A percentile compares a stretch with the other conserved stretches of the same genome.
These are phyloP conservation scores for Neopestalotiopsis sp. DNA, from an alignment of 2,329 filamentous ascomycete genomes.

Conservation along the genomic window DNA sequence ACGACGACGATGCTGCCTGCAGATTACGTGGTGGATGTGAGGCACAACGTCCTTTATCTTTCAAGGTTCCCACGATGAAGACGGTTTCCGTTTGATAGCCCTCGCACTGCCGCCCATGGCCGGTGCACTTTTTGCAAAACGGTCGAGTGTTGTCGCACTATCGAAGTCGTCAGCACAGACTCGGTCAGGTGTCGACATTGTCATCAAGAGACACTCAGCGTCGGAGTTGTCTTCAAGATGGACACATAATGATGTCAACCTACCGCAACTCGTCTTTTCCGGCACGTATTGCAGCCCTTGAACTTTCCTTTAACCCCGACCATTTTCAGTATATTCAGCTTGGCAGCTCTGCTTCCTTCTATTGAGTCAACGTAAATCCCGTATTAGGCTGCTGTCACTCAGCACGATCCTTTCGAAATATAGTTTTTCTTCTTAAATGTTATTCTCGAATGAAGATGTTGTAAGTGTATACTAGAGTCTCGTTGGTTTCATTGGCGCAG, in stretches of 20 bases:
- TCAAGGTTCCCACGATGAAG: slow-evolving; percentile 66
- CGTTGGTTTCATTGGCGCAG: neutral
- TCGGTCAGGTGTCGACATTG: neutral
- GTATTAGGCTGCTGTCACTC: neutral
- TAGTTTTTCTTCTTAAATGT: neutral
- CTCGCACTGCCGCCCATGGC: slow-evolving; percentile 61
- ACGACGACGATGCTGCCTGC: slow-evolving; percentile 30
- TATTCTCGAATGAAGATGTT: neutral
- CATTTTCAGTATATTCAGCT: slow-evolving; percentile 11
- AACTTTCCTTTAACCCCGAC: slow-evolving; percentile 24
- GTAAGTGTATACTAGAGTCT: neutral
- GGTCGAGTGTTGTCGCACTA: slow-evolving; percentile 66
- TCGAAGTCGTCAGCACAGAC: neutral
- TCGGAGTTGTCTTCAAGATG: neutral
- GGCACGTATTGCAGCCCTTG: slow-evolving; percentile 24
- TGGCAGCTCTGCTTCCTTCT: neutral
- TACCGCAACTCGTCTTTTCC: slow-evolving; percentile 21
- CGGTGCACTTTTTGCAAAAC: slow-evolving; percentile 64
- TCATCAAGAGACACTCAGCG: no score
- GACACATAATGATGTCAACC: neutral
- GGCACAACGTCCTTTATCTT: slow-evolving; percentile 60
- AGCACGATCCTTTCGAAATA: neutral
- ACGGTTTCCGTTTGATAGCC: slow-evolving; percentile 68
- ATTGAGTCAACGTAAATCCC: neutral
- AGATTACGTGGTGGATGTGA: slow-evolving; percentile 59